Evolutionary conservation across 805 yeast genomes (phyloP).

Genomic region (Yarrowia keelungensis): DNA sequence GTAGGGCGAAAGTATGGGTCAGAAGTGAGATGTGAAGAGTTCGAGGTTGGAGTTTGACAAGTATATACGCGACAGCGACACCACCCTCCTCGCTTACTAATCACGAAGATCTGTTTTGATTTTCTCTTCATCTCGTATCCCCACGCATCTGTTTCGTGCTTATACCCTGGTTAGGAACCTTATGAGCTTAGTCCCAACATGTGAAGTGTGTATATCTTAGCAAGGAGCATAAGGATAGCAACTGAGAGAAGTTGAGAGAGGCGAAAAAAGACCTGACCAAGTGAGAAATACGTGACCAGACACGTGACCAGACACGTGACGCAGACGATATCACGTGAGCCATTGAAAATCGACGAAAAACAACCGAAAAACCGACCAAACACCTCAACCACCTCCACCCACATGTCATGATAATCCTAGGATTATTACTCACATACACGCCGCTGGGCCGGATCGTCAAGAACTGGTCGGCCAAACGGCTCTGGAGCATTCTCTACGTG

Average conservation of each 20-base stretch:
- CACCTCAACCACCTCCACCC: not conserved
- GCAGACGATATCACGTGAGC: not conserved
- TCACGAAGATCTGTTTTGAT: too few relatives aligned
- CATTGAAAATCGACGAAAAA: not conserved
- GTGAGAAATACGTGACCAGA: not conserved
- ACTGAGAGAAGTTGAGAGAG: too few relatives aligned
- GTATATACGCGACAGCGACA: too few relatives aligned
- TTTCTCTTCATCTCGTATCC: too few relatives aligned
- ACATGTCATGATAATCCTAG: slow-evolving; percentile 30
- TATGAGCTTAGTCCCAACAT: not conserved
- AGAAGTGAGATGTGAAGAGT: too few relatives aligned
- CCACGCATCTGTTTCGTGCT: slow-evolving; percentile 2
- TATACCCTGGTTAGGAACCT: not conserved
- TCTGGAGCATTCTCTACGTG: slow-evolving; percentile 28
- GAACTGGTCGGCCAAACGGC: slow-evolving; percentile 21
- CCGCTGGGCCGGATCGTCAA: slow-evolving; percentile 17
- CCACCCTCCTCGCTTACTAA: too few relatives aligned
- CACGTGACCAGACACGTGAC: slow-evolving; percentile 1
- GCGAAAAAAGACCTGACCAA: too few relatives aligned
- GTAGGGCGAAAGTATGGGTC: too few relatives aligned
- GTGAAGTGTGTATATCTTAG: not conserved
- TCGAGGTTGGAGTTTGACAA: too few relatives aligned
- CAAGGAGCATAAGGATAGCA: too few relatives aligned
- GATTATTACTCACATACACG: slow-evolving; percentile 24
- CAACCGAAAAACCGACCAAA: not conserved